A percentile compares a stretch with the other conserved stretches of the same genome.
Conservation (phyloP, 345 rosid species). For the Brassica rapa region DNA sequence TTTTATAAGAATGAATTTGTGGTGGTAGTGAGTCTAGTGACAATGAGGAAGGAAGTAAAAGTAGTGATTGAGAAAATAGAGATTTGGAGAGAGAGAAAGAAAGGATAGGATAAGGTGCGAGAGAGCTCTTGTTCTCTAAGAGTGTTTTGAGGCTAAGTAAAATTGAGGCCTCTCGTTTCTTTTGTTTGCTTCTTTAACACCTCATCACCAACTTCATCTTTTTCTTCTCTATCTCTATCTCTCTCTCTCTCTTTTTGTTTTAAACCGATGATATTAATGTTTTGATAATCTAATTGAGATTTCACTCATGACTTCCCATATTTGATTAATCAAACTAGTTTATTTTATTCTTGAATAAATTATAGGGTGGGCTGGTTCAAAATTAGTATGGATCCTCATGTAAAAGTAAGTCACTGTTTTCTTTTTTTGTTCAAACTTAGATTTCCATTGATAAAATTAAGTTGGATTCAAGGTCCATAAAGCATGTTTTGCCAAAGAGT, state of each 20-base stretch:
- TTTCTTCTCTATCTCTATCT: neutral
- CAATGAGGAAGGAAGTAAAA: conserved; percentile 33
- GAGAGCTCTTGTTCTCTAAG: conserved; percentile 21
- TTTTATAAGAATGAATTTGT: conserved; percentile 16
- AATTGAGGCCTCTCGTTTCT: conserved; percentile 71
- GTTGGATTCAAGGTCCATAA: no score
- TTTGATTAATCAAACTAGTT: neutral
- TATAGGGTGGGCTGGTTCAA: neutral
- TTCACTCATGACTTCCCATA: neutral
- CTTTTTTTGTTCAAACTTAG: no score
- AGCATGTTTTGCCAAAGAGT: no score
- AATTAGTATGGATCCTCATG: neutral
- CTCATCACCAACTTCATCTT: conserved; percentile 42
- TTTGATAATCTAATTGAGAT: conserved; percentile 5
- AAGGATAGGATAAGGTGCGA: conserved; percentile 81
- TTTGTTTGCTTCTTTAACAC: conserved; percentile 35
- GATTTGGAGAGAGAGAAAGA: conserved; percentile 22
- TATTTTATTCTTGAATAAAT: neutral
- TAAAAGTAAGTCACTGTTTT: neutral
- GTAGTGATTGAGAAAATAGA: conserved; percentile 26
- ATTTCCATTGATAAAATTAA: no score
- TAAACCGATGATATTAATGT: neutral
- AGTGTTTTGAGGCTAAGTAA: conserved; percentile 51
- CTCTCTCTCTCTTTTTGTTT: neutral
- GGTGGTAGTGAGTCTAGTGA: conserved; percentile 24